Base-by-base conservation (phyloP, 306 rosid species). In the Trifolium repens region DNA sequence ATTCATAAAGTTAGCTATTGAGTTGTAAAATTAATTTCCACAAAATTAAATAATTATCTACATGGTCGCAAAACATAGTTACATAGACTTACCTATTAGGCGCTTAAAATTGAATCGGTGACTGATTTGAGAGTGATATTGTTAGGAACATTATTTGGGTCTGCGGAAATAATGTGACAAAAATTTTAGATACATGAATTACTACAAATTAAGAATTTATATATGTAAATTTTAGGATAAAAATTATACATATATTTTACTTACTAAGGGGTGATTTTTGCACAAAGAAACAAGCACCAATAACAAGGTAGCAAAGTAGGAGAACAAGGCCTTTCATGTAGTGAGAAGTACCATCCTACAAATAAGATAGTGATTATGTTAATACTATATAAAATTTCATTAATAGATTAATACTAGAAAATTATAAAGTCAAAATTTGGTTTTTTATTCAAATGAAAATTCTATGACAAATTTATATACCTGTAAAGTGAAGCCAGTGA, bases 341-440 rank as follows among this genome's bases (percentile, higher is more conserved):
- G 87, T 90, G 92, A 79, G 96, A 94, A 72, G 93, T 89, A 8
- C 99, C 99, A 84, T 92, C 99, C 97, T 94, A 52, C 67, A 55
- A 76, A 53, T 54, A 78, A 66, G 19, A 61, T 30, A 2, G 13
- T 34, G 54, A 9, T 70, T 76, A 54, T 61, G 67, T 69, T 69
- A 84, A 50, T 8, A 11, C 30, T 58, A 24, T 17, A 3, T 17
- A 54, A 16, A 1, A 9, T 44, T 44, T 44, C 52, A 72, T 14
- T 8, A 3, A 35, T 59, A 66, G 34, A 81, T 46, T 57, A 12
- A 78, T 40, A 24, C 52, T 43, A 13, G 55, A 24, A 78, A 40
- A 26, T 50, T 24, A 46, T 3, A 2, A 53, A 19, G 49, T 65
- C 8, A 74, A 39, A 54, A 60, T 32, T 55, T 34, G 50, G 22